A percentile compares a stretch with the other conserved stretches of the same genome.
Conservation (phyloP, 129 eudicot species). For the Sambucus nigra region DNA sequence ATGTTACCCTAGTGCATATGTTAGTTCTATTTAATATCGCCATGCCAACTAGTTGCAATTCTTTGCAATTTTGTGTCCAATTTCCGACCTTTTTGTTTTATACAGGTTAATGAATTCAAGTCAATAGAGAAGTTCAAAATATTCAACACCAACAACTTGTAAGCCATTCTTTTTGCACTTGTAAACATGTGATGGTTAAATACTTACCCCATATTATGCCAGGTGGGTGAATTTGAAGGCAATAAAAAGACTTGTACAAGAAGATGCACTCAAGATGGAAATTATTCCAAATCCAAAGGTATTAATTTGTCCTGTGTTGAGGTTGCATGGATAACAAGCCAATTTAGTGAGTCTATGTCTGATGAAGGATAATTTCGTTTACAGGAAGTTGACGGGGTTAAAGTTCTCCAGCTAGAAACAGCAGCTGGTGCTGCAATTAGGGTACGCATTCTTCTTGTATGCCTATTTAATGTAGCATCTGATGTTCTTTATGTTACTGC, state of each 20-base stretch:
- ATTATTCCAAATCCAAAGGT: constrained; percentile 99
- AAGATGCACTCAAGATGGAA: constrained; percentile 91
- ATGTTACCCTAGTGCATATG: background rate
- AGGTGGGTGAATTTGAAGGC: constrained; percentile 98
- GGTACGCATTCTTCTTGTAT: constrained; percentile 31
- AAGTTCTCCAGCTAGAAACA: constrained; percentile 99
- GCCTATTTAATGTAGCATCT: background rate
- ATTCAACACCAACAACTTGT: constrained; percentile 98
- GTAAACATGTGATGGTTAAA: constrained; percentile 3
- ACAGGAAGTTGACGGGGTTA: constrained; percentile 87
- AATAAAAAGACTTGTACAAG: constrained; percentile 83
- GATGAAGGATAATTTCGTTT: constrained; percentile 7
- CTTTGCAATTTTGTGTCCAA: constrained; percentile 4
- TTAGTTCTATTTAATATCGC: background rate
- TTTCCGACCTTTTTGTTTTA: constrained; percentile 14
- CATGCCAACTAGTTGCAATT: background rate
- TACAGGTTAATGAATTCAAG: constrained; percentile 95
- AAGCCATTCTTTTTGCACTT: constrained; percentile 17
- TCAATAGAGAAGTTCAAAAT: constrained; percentile 98
- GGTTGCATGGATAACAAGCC: background rate
- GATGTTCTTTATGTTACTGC: background rate
- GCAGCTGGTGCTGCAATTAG: constrained; percentile 99
- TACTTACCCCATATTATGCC: constrained; percentile 14
- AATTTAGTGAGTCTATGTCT: background rate
- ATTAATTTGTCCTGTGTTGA: background rate